These are phyloP conservation scores for Hypoxylon sp. DNA, from an alignment of 2,329 filamentous ascomycete genomes.

Conservation along the genomic window DNA sequence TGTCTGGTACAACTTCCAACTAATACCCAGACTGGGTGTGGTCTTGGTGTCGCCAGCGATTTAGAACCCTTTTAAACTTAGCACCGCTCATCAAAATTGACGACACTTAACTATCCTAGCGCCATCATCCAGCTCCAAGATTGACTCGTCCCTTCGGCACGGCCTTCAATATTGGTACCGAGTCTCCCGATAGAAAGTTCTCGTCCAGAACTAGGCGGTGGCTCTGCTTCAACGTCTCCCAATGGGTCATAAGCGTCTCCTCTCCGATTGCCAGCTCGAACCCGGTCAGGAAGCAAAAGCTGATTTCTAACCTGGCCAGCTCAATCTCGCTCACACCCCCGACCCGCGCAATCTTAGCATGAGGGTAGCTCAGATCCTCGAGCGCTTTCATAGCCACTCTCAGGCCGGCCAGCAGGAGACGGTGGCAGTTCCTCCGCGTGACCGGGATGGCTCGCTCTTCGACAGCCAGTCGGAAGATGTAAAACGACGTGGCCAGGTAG, in stretches of 20 bases:
- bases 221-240: constrained; percentile 62
- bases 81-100: not conserved
- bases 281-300: constrained; percentile 84
- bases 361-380: constrained; percentile 90
- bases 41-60: not conserved
- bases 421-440: constrained; percentile 84
- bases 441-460: constrained; percentile 80
- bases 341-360: constrained; percentile 83
- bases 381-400: constrained; percentile 92
- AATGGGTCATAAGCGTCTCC: constrained; percentile 69
- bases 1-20: not conserved
- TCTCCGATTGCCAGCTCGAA: constrained; percentile 77
- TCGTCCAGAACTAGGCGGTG: constrained; percentile 9
- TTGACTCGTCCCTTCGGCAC: constrained; percentile 28
- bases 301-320: constrained; percentile 85
- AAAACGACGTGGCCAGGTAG: constrained; percentile 87
- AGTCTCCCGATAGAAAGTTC: constrained; percentile 3
- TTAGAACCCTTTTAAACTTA: not conserved
- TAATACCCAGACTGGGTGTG: not conserved
- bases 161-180: constrained; percentile 31
- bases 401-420: constrained; percentile 82
- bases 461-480: constrained; percentile 84
- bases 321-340: constrained; percentile 86
- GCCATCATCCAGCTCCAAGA: not conserved
- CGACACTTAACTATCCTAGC: not conserved